Conservation (phyloP, 495 filamentous ascomycete genomes). For the Aspergillus campestris region DNA sequence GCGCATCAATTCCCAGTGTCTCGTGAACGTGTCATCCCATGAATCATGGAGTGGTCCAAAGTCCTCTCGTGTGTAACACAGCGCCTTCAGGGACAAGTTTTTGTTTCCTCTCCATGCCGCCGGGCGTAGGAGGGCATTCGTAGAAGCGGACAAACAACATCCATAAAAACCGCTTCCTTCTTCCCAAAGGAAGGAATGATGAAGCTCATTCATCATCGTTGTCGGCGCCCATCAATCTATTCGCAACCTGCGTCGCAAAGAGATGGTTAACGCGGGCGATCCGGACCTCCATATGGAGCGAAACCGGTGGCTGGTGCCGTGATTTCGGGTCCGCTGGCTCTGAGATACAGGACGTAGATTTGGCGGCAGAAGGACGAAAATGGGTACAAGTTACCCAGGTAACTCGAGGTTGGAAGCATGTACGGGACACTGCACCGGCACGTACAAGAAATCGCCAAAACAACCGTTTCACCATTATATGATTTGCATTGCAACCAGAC, state of each 20-base stretch:
- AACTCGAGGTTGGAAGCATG: constrained; percentile 32
- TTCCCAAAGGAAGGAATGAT: constrained; percentile 30
- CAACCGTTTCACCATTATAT: constrained; percentile 12
- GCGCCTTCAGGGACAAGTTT: constrained; percentile 76
- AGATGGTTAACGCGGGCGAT: constrained; percentile 72
- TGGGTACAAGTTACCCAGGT: constrained; percentile 36
- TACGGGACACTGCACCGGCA: constrained; percentile 20
- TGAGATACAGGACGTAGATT: constrained; percentile 8
- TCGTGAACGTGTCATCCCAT: constrained; percentile 24
- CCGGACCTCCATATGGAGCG: constrained; percentile 40
- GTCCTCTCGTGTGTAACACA: constrained; percentile 63
- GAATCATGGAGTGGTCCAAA: constrained; percentile 6
- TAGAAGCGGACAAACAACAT: constrained; percentile 72
- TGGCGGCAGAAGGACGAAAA: constrained; percentile 27
- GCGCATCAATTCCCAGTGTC: background rate
- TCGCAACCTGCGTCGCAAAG: constrained; percentile 44
- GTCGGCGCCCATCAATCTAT: constrained; percentile 63
- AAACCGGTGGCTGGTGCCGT: constrained; percentile 45
- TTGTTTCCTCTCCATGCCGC: constrained; percentile 65
- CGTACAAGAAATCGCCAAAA: constrained; percentile 9
- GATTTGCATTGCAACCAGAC: constrained; percentile 16
- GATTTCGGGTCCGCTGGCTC: constrained; percentile 40
- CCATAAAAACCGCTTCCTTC: constrained; percentile 68
- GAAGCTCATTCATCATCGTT: constrained; percentile 19
- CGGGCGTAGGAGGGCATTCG: constrained; percentile 45